phyloP scores from a whole-genome alignment of 2,329 filamentous ascomycete genomes.

The Pseudocercospora musae region DNA sequence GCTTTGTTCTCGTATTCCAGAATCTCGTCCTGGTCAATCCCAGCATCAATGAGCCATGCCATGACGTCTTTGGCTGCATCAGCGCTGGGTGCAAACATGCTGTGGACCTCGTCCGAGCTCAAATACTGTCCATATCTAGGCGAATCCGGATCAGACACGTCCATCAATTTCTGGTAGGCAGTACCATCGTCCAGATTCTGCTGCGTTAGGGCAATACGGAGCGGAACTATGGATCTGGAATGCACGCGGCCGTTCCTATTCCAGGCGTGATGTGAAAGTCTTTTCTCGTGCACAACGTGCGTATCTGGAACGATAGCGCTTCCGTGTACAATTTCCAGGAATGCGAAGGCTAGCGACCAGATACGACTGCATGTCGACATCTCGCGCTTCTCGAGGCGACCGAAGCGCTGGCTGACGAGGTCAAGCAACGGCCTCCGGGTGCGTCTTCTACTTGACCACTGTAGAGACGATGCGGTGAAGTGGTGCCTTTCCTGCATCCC shows the following conservation, averaged over 20 bases:
- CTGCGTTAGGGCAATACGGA: constrained; percentile 27
- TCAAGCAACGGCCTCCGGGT: too few species aligned
- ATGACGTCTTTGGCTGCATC: constrained; percentile 44
- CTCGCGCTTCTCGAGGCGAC: background rate
- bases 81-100: constrained; percentile 40
- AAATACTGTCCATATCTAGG: constrained; percentile 37
- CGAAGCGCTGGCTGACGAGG: too few species aligned
- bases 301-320: background rate
- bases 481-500: too few species aligned
- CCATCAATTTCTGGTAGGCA: constrained; percentile 28
- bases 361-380: background rate
- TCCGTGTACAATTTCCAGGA: background rate
- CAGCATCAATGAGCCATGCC: constrained; percentile 53
- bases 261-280: constrained; percentile 26
- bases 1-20: constrained; percentile 47
- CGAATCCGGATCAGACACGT: constrained; percentile 34
- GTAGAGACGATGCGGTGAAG: too few species aligned
- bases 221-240: constrained; percentile 31
- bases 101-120: constrained; percentile 37
- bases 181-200: constrained; percentile 23
- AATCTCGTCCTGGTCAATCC: constrained; percentile 49
- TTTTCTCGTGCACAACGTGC: constrained; percentile 24
- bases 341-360: background rate
- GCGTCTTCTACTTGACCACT: background rate
- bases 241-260: constrained; percentile 37